Base-by-base conservation (phyloP, 2,329 filamentous ascomycete species). In the Didymella pinodella region DNA sequence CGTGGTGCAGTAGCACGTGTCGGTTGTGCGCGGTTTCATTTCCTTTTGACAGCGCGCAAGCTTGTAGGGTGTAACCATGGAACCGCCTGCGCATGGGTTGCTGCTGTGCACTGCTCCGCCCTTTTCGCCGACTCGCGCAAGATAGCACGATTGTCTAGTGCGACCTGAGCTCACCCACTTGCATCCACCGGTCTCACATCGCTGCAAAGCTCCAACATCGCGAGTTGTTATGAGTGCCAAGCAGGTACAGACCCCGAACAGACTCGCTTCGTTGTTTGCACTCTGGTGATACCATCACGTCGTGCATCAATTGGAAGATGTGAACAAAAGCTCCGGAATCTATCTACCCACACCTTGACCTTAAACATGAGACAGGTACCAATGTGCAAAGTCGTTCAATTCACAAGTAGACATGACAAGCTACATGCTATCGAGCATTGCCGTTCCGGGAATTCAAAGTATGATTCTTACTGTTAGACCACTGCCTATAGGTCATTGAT, bases 1-100 rank as follows among this genome's bases (percentile, higher is more conserved):
- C 56, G 46, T 59, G 40, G 36, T 54, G 45, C 56, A 59, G 45
- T 32, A 46, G 56, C 56, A 59, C 56, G 45, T 59, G 56, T 47
- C 50, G 47, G 46, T 36, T 6, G 12, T 14, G 16, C 25, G 45
- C 31, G 31, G 44, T 22, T 16, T 45, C 44, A 48, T 45, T 44
- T 52, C 48, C 29, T 43, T n/a, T 36, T 47, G 50, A 38, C 41
- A 54, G 22, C 50, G 41, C 32, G 56, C 41, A 50, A 43, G 46
- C 46, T 32, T 29, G 41, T 44, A 53, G 46, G 50, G 46, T 54
- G 50, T 50, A 50, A 54, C 56, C 50, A 43, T 50, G 47, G 16
- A 34, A 31, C 11, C 18, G 51, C 25, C 29, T 48, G 26, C 36
- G 40, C 46, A 50, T 58, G 49, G 49, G 38, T 43, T 52, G 48